Evolutionary conservation across 2,329 filamentous ascomycete species (phyloP).

Genomic region (Aspergillus transmontanensis): DNA sequence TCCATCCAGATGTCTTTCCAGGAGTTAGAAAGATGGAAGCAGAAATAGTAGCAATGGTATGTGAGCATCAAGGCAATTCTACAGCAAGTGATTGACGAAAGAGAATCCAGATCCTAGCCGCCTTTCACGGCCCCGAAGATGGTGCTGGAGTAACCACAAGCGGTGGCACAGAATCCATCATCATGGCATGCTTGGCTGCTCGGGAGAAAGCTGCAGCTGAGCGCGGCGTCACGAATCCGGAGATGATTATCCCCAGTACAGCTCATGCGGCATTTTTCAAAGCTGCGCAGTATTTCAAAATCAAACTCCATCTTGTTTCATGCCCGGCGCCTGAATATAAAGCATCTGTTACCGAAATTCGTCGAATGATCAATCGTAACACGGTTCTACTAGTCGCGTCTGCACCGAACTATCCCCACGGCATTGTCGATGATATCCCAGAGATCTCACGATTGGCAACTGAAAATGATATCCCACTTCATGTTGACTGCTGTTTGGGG

Average conservation of each 20-base stretch:
- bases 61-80: constrained; percentile 6
- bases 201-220: constrained; percentile 86
- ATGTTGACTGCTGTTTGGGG: constrained; percentile 96
- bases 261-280: constrained; percentile 98
- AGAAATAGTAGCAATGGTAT: constrained; percentile 93
- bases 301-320: constrained; percentile 85
- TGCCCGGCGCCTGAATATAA: constrained; percentile 85
- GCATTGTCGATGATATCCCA: constrained; percentile 93
- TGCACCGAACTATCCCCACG: constrained; percentile 96
- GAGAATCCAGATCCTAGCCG: constrained; percentile 58
- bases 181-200: constrained; percentile 91
- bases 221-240: constrained; percentile 84
- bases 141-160: constrained; percentile 87
- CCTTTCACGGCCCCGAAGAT: constrained; percentile 85
- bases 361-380: constrained; percentile 88
- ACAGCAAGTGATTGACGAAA: constrained; percentile 4
- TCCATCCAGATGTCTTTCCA: constrained; percentile 97
- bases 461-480: constrained; percentile 74
- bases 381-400: constrained; percentile 91
- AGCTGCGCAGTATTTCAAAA: constrained; percentile 94
- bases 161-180: constrained; percentile 92
- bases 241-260: constrained; percentile 95
- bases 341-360: constrained; percentile 72
- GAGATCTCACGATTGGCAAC: constrained; percentile 80
- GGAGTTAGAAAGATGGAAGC: constrained; percentile 99